Base-by-base conservation (phyloP, 2,329 filamentous ascomycete species). In the Paecilomyces sp. region DNA sequence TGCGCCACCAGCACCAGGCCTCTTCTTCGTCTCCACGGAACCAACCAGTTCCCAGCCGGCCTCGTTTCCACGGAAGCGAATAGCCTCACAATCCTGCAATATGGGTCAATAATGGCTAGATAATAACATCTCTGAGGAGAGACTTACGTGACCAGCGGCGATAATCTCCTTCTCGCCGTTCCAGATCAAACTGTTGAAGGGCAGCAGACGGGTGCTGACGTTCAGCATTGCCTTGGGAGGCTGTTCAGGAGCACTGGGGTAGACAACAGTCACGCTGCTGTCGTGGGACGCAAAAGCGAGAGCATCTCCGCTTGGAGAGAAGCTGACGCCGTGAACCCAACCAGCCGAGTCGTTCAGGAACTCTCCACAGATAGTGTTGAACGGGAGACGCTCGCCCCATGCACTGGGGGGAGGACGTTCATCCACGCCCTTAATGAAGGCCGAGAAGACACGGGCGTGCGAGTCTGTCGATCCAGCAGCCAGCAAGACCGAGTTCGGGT, bases 311-410 rank as follows among this genome's bases (percentile, higher is more conserved):
- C 88, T 91, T 0, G 94, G 94, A 2, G 92, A 96, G 77, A 99
- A 99, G 13, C 89, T 88, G 13, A 96, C 91, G 33, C 90, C 88
- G 78, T 97, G 94, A 3, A 99, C 87, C 94, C 94, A 99, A 18
- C 94, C 94, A 30, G 94, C 94, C 1, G 92, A 95, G 76, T 94
- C 93, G 76, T 99, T 99, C 68, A 97, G 75, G 72, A 86, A 99
- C 78, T 99, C 94, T 70, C 94, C 94, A 71, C 94, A 99, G 56
- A 99, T 92, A 3, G 94, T 99, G 79, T 97, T 97, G 83, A 99
- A 99, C 6, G 94, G 94, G 63, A 99, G 80, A 56, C 93, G 83
- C 81, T 99, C 94, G 61, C 94, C 94, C 94, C 94, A 99, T 9
- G 88, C 90, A 63, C 87, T 89, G 7, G 92, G 88, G 67, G 94